These are phyloP conservation scores for Fragilaria radians DNA, from an alignment of 108 stramenopile genomes.

Conservation along the genomic window DNA sequence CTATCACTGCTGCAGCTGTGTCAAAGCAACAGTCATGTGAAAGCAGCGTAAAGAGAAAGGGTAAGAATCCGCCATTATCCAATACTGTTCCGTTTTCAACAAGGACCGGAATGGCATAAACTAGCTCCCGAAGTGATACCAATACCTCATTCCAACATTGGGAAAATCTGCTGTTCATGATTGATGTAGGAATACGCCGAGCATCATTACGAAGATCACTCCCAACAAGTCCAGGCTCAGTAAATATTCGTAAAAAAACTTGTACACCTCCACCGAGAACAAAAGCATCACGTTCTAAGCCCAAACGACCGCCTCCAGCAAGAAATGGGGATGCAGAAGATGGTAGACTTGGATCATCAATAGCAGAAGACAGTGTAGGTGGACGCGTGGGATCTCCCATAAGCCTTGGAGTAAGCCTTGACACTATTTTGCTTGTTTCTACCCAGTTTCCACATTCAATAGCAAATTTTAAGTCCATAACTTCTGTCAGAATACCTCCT, in stretches of 20 bases:
- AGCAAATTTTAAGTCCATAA: conserved; percentile 23
- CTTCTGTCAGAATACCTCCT: conserved; percentile 47
- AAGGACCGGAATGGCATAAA: conserved; percentile 38
- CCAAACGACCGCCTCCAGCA: conserved; percentile 44
- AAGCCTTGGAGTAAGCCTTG: conserved; percentile 42
- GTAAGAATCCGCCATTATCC: conserved; percentile 32
- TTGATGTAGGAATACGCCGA: conserved; percentile 31
- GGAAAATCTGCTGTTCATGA: conserved; percentile 30
- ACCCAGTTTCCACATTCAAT: conserved; percentile 50
- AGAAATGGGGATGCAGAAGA: conserved; percentile 33
- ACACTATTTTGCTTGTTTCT: conserved; percentile 40
- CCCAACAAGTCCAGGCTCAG: conserved; percentile 46
- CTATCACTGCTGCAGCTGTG: conserved; percentile 52
- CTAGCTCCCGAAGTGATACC: conserved; percentile 47
- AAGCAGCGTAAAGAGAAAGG: conserved; percentile 63
- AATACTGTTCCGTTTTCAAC: conserved; percentile 30
- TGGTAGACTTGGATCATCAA: conserved; percentile 37
- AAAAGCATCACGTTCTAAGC: conserved; percentile 55
- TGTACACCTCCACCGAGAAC: conserved; percentile 35
- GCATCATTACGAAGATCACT: conserved; percentile 39
- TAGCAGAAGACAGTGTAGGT: neutral
- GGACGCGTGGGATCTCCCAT: conserved; percentile 38
- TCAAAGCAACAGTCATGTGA: conserved; percentile 60
- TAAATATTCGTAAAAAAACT: conserved; percentile 33
- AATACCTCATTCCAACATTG: conserved; percentile 62